These are phyloP conservation scores for Glycine latifolia DNA, from an alignment of 306 rosid genomes.

Conservation along the genomic window DNA sequence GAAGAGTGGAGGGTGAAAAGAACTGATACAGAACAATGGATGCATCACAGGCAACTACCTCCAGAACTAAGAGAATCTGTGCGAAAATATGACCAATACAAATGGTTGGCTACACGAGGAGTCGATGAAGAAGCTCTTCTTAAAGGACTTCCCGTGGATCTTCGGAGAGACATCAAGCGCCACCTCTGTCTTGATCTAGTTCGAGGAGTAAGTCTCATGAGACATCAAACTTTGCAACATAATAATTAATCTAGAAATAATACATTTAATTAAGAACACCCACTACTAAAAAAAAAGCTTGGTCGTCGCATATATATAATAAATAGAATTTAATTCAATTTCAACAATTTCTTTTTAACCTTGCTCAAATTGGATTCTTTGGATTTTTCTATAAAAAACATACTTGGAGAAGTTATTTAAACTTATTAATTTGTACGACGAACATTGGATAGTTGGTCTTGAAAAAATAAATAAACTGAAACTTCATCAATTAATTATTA, in stretches of 20 bases:
- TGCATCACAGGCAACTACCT: slow-evolving; percentile 94
- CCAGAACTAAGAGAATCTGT: slow-evolving; percentile 70
- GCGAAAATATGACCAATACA: slow-evolving; percentile 83
- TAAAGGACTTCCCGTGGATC: slow-evolving; percentile 79
- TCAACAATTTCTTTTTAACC: too few species aligned
- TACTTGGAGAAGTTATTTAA: too few species aligned
- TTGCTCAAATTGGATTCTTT: too few species aligned
- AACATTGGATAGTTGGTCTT: too few species aligned
- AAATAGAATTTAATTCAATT: too few species aligned
- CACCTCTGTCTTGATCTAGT: slow-evolving; percentile 97
- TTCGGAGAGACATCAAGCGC: slow-evolving; percentile 90
- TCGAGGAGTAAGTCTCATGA: slow-evolving; percentile 65
- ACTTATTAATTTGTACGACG: too few species aligned
- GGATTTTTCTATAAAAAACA: too few species aligned
- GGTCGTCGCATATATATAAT: too few species aligned
- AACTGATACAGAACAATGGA: slow-evolving; percentile 96
- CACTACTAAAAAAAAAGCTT: not conserved
- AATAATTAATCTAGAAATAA: too few species aligned
- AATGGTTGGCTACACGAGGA: slow-evolving; percentile 95
- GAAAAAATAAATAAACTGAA: too few species aligned
- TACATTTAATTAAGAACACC: not conserved
- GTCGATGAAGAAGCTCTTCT: slow-evolving; percentile 90
- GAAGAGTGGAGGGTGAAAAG: slow-evolving; percentile 97
- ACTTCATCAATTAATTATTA: too few species aligned
- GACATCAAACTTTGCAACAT: too few species aligned